These are phyloP conservation scores for Luffa aegyptiaca DNA, from an alignment of 306 rosid species.

Conservation along the genomic window DNA sequence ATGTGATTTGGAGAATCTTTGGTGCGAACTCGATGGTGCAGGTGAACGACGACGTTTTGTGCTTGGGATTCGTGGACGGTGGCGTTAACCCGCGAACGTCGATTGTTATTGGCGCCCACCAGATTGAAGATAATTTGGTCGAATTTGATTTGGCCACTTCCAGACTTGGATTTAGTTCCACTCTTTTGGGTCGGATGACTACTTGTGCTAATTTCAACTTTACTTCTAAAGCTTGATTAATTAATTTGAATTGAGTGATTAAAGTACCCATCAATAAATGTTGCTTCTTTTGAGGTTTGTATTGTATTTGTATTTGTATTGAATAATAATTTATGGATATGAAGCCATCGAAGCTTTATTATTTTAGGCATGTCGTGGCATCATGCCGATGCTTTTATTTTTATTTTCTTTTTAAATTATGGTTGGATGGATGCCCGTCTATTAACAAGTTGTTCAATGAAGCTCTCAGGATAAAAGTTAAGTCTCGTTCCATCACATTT, in stretches of 20 bases:
- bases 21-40: conserved; percentile 56
- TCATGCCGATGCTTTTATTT: too few species aligned
- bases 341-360: too few species aligned
- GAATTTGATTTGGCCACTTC: conserved; percentile 40
- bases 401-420: too few species aligned
- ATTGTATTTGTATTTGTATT: background rate
- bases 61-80: conserved; percentile 52
- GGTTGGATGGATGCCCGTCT: too few species aligned
- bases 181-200: conserved; percentile 17
- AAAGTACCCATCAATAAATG: background rate
- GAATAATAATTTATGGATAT: background rate
- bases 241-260: background rate
- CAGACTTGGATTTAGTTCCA: conserved; percentile 41
- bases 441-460: too few species aligned
- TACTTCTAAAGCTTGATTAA: conserved; percentile 25
- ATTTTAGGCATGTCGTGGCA: too few species aligned
- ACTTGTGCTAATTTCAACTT: conserved; percentile 54
- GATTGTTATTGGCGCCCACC: conserved; percentile 47
- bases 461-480: too few species aligned
- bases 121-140: conserved; percentile 42
- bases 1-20: conserved; percentile 32
- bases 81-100: conserved; percentile 33
- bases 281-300: background rate
- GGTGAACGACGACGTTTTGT: conserved; percentile 22
- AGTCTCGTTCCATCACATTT: too few species aligned